Conservation (phyloP, 768 basidiomycete species). For the Gautieria morchelliformis region DNA sequence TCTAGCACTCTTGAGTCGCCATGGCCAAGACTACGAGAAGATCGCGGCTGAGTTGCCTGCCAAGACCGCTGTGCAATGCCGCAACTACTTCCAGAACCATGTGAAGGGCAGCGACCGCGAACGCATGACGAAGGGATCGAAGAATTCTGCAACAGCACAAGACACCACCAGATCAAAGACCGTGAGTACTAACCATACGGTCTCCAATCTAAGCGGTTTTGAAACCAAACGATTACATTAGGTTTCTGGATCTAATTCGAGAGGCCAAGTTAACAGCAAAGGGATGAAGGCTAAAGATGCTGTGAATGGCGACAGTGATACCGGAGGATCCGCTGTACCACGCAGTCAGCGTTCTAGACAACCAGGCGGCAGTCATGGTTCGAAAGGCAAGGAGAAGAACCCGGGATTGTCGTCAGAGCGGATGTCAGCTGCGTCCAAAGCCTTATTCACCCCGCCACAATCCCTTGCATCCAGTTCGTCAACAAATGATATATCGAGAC, state of each 20-base stretch:
- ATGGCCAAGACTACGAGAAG: constrained; percentile 60
- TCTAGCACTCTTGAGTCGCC: constrained; percentile 43
- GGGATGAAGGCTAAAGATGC: not conserved
- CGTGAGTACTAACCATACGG: not conserved
- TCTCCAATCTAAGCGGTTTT: not conserved
- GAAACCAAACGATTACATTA: not conserved
- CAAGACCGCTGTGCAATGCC: constrained; percentile 27
- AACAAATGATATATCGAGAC: too few species aligned
- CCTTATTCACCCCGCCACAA: too few species aligned
- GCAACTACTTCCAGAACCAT: constrained; percentile 22
- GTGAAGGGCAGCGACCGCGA: constrained; percentile 17
- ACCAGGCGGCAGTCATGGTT: too few species aligned
- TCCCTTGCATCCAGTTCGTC: too few species aligned
- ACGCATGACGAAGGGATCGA: constrained; percentile 7
- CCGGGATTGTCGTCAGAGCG: too few species aligned
- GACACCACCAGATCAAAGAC: not conserved
- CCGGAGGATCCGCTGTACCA: not conserved
- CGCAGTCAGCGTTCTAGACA: too few species aligned
- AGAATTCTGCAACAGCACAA: not conserved
- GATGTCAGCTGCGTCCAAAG: too few species aligned
- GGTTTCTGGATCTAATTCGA: not conserved
- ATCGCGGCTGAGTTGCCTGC: constrained; percentile 56
- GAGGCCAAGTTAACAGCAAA: not conserved
- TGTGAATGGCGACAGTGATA: not conserved
- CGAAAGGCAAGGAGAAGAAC: too few species aligned